Conservation (phyloP, 2,329 filamentous ascomycete species). For the Paramyrothecium roridum region DNA sequence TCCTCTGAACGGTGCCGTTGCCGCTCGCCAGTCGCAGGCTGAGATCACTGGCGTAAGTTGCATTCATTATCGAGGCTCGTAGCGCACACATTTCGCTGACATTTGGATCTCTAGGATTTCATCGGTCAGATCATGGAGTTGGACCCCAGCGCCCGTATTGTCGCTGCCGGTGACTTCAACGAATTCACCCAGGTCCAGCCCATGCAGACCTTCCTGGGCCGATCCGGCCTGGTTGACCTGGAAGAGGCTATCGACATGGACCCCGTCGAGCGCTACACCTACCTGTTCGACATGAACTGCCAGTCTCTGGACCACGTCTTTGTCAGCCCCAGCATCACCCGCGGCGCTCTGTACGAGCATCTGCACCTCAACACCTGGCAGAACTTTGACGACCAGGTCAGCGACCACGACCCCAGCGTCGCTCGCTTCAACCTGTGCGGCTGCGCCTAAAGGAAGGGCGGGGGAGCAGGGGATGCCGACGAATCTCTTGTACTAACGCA, state of each 20-base stretch:
- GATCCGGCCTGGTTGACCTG: slow-evolving; percentile 57
- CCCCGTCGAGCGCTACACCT: slow-evolving; percentile 63
- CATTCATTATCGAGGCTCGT: neutral
- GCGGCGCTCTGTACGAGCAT: slow-evolving; percentile 55
- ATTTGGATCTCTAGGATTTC: slow-evolving; percentile 38
- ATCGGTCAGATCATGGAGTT: slow-evolving; percentile 53
- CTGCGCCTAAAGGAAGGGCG: slow-evolving; percentile 10
- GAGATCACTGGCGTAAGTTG: slow-evolving; percentile 51
- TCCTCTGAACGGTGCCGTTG: slow-evolving; percentile 63
- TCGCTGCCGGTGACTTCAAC: slow-evolving; percentile 69
- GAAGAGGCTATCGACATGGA: slow-evolving; percentile 55
- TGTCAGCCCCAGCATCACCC: slow-evolving; percentile 51
- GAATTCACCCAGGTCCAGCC: slow-evolving; percentile 65
- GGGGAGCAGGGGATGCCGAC: neutral
- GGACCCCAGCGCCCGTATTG: slow-evolving; percentile 54
- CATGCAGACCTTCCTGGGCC: slow-evolving; percentile 47
- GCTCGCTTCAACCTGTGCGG: slow-evolving; percentile 60
- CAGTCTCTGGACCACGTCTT: slow-evolving; percentile 71
- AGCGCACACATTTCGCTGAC: neutral
- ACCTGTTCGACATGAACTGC: slow-evolving; percentile 66
- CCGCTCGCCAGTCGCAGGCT: slow-evolving; percentile 53
- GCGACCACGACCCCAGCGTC: slow-evolving; percentile 69
- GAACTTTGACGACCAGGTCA: slow-evolving; percentile 50
- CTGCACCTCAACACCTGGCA: slow-evolving; percentile 71
- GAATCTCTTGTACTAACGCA: neutral